Percentiles rank a stretch among this genome's conserved stretches.
These are phyloP conservation scores for Diaporthe sp. DNA, from an alignment of 2,329 filamentous ascomycete species.

Conservation along the genomic window DNA sequence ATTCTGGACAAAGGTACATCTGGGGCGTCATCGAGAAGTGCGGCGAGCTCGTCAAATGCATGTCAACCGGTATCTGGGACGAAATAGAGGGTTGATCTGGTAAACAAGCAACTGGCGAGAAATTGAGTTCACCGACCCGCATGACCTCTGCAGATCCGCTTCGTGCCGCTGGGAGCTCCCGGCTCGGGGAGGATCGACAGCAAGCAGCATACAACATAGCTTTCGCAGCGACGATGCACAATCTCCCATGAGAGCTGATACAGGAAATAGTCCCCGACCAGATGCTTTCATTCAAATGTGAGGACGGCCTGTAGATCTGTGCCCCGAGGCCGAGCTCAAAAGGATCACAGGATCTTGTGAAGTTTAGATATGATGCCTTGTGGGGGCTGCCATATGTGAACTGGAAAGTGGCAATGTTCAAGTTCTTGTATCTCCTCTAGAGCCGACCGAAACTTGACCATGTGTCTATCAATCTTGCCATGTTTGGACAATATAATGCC, in stretches of 20 bases:
- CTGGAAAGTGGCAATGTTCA: neutral
- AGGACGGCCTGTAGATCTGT: neutral
- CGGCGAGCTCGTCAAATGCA: neutral
- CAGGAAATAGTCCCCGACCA: neutral
- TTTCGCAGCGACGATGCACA: neutral
- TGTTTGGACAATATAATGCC: neutral
- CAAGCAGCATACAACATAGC: neutral
- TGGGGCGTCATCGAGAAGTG: neutral
- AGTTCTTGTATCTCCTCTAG: neutral
- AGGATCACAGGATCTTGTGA: neutral
- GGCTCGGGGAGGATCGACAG: constrained; percentile 12
- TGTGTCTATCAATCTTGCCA: neutral
- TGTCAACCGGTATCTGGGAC: neutral
- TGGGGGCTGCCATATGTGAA: neutral
- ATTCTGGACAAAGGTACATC: neutral
- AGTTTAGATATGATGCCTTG: neutral
- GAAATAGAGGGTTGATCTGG: neutral
- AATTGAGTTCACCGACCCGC: neutral
- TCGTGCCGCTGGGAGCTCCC: constrained; percentile 13
- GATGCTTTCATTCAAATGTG: neutral
- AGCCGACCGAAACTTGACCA: neutral
- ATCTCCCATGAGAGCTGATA: neutral
- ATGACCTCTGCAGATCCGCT: constrained; percentile 2
- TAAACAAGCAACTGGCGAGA: neutral
- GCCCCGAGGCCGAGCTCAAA: neutral